phyloP scores from a whole-genome alignment of 2,329 filamentous ascomycete genomes.

The Elsinoe australis region DNA sequence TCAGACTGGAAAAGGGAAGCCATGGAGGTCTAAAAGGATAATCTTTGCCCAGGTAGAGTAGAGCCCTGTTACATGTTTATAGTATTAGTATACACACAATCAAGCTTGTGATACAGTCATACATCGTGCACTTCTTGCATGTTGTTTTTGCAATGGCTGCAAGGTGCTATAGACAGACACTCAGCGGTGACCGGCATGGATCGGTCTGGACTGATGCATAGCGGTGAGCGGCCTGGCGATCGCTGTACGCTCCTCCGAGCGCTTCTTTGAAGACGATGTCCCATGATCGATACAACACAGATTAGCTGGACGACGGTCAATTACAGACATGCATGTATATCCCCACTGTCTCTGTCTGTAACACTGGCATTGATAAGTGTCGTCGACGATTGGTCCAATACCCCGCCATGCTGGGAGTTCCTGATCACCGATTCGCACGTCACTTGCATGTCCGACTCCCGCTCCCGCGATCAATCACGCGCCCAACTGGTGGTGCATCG shows the following conservation, averaged over 20 bases:
- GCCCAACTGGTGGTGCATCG: not conserved
- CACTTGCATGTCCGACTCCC: slow-evolving; percentile 6
- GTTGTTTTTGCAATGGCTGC: too few relatives aligned
- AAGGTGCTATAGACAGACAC: not conserved
- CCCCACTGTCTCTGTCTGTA: not conserved
- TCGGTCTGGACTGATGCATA: slow-evolving; percentile 1
- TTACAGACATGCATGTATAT: not conserved
- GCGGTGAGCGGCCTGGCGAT: not conserved
- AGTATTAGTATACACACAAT: too few relatives aligned
- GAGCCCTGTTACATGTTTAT: too few relatives aligned
- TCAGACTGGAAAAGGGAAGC: slow-evolving; percentile 56
- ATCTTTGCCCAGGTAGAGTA: slow-evolving; percentile 12
- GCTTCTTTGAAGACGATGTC: not conserved
- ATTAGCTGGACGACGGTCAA: too few relatives aligned
- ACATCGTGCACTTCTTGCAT: too few relatives aligned
- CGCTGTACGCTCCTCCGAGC: not conserved
- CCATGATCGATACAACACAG: not conserved
- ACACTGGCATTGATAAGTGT: too few relatives aligned
- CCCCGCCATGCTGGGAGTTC: slow-evolving; percentile 11
- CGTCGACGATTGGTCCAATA: too few relatives aligned
- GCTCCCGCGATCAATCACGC: slow-evolving; percentile 12
- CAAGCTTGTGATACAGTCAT: too few relatives aligned
- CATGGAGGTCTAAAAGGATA: slow-evolving; percentile 40
- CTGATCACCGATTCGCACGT: slow-evolving; percentile 14
- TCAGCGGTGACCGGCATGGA: slow-evolving; percentile 8